Base-by-base conservation (phyloP, 202 grass and related monocot genomes). In the Setaria viridis region DNA sequence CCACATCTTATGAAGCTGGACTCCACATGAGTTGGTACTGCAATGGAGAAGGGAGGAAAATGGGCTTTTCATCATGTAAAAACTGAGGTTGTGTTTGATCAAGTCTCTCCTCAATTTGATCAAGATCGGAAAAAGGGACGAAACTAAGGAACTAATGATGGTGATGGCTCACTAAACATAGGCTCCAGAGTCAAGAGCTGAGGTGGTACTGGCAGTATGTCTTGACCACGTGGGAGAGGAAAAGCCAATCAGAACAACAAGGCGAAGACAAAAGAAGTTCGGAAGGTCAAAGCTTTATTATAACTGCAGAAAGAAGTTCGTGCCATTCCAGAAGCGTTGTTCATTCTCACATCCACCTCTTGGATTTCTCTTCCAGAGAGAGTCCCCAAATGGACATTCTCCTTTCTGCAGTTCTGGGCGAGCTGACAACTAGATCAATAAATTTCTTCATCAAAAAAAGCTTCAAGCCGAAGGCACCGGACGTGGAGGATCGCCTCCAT, bases 341-440 rank as follows among this genome's bases (percentile, higher is more conserved):
- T 4, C 37, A 39, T 4, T 39, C 37, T 2, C 37, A 39, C 37
- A 39, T 39, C 37, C 47, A 53, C 47, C 72, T 10, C 20, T 0
- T 60, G 9, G 2, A 9, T 60, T 30, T 51, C 46, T 56, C 37
- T 14, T 33, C 3, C 17, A 14, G 21, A 16, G 25, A 25, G 17
- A 51, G 7, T 51, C 33, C 46, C 10, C 7, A 34, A 67, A 80
- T 80, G 78, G 62, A 80, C 6, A 21, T 80, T 7, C 2, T 80
- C 16, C 6, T 80, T 80, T 37, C 62, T 67, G 29, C 47, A 53
- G 4, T 49, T 29, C 14, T 65, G 4, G 25, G 76, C 4, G 77
- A 80, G 46, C 46, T 67, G 9, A 21, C 46, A 5, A 39, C 62
- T 62, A 35, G 63, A 53, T 80, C 60, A 11, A 67, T 80, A 67